Evolutionary conservation across 345 rosid species (phyloP), one percentile per base, ranked within the genome.

Genomic region (Geranium rotundifolium): DNA sequence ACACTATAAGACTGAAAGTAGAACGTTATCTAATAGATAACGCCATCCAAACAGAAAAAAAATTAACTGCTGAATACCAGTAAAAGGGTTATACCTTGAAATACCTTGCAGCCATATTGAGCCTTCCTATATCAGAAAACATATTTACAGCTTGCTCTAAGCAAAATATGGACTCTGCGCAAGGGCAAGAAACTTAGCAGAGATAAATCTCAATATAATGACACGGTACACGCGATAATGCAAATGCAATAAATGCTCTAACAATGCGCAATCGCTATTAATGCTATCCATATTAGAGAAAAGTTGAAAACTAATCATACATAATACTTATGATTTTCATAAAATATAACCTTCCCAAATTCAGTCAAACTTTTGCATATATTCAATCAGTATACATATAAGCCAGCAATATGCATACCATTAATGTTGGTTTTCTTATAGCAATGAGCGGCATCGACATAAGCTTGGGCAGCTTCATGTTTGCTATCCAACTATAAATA

Each of bases 41-140:
- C 41, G 10, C 10, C 41, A 4, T 34, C 41, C 41, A 34, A 34
- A 34, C 10, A 34, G 41, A 34, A 34, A 34, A 34, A 34, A 34
- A 4, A 34, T 34, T 34, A 34, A 34, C 41, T 34, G 41, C 41
- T 34, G 41, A 34, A 34, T 34, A 34, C 41, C 41, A 34, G 6
- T 8, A 34, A 34, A 34, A 34, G 41, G 41, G 41, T 34, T 4
- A 34, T 74, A 86, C 97, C 96, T 95, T 95, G 74, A 73, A 83
- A 69, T 90, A 95, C 83, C 97, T 86, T 63, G 99, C 99, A 70
- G 97, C 99, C 97, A 90, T 88, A 78, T 81, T 88, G 69, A 95
- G 86, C 82, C 97, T 85, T 74, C 97, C 99, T 60, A 86, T 90
- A 66, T 95, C 99, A 74, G 91, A 88, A 58, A 82, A 84, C 75